Base-by-base conservation (phyloP, 2,329 filamentous ascomycete genomes). In the Aspergillus sp. region DNA sequence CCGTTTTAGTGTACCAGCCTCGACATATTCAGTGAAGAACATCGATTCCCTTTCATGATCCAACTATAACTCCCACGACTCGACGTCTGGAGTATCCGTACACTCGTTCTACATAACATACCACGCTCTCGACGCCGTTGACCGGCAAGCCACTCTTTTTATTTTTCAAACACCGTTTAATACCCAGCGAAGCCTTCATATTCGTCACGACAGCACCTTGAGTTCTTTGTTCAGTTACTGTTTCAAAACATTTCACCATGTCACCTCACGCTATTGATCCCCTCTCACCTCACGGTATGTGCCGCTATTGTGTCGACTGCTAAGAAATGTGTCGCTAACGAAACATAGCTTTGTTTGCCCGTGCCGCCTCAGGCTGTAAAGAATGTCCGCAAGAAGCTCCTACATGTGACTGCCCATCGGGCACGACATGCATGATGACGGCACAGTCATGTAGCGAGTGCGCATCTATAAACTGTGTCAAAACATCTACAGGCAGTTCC, bases 391-490 rank as follows among this genome's bases (percentile, higher is more conserved):
- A 74, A 8, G 66, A 69, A 38, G 74, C 78, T 7, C 85, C 85
- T 3, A 74, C 79, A 20, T 89, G 87, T 70, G 58, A 71, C n/a
- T 90, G 87, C 69, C 68, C 74, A 1, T 61, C 69, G 4, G 80
- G 78, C 65, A 73, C 85, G 64, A 80, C 82, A 57, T 90, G 87
- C 74, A 81, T 83, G 13, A 80, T 88, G 65, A 80, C 81, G 48
- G 80, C 81, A 32, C 78, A 80, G 58, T 83, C 81, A 30, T 90
- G 88, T 76, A 73, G 83, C 56, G 64, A 71, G 41, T 91, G 88
- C 71, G 80, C 86, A 5, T 76, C 75, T 30, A 84, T 83, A 30
- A 74, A 75, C 22, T 91, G 87, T 67, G 74, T 84, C 11, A 70
- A 73, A 58, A 74, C 76, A 24, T 70, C 69, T 45, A 68, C 74